Evolutionary conservation across 2,329 filamentous ascomycete genomes (phyloP), one percentile per base, ranked within the genome.

Genomic region (Sclerotinia borealis): DNA sequence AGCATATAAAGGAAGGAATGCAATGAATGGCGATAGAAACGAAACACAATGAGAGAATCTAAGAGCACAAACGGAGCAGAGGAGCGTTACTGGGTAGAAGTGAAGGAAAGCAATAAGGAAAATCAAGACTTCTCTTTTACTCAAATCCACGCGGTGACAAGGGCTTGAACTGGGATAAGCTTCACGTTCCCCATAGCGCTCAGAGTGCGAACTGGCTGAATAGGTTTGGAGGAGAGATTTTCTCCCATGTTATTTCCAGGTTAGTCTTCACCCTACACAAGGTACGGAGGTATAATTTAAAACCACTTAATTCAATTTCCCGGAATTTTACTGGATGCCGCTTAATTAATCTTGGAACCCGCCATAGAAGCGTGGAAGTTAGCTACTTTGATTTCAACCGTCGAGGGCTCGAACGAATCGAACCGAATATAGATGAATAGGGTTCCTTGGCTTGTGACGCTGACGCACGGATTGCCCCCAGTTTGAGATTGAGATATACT

Each of bases 101-200:
- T 22, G 49, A 61, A 34, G 29, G 48, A 43, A 36, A 47, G 48
- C n/a, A 61, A 36, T 61, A 56, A 47, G 59, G 25, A 62, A 56
- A 62, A 47, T 37, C 34, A 48, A 51, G 25, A 62, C 41, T 29
- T 62, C 59, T 39, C 29, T 60, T 17, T 52, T 31, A n/a, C 2
- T 11, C 49, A 31, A 37, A 49, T 56, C 17, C 39, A 62, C 50
- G 37, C 50, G 29, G 19, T 48, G 50, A 48, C 50, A 62, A 62
- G 50, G 59, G 22, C 36, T 19, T n/a, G n/a, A 56, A 56, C 59
- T 36, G 37, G 50, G 59, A 37, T 62, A 62, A 29, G 19, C 37
- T 45, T 62, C 50, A 62, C 50, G 59, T 56, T 45, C 50, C 50
- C 25, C 41, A 61, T 47, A 61, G 36, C 37, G 48, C 37, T 52